Evolutionary conservation across 2,329 filamentous ascomycete genomes (phyloP).

Genomic region (Colletotrichum shisoi): DNA sequence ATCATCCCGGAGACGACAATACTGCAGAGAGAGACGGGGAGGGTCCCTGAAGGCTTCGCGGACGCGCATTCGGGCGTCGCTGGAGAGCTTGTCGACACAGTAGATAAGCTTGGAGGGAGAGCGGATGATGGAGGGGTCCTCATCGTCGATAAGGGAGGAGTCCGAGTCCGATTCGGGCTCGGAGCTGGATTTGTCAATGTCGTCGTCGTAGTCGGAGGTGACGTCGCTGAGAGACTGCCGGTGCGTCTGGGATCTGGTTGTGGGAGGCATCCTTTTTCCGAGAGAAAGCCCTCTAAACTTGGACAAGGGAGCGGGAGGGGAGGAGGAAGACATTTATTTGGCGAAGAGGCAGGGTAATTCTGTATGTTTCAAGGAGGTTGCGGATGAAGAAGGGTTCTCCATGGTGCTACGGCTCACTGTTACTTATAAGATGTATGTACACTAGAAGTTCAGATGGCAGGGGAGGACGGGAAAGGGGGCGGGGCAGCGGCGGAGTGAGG

Average conservation of each 20-base stretch:
- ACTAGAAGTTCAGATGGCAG: constrained; percentile 11
- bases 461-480: constrained; percentile 16
- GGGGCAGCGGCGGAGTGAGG: constrained; percentile 33
- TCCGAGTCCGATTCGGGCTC: constrained; percentile 41
- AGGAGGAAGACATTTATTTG: constrained; percentile 37
- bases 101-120: constrained; percentile 55
- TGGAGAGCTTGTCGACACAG: constrained; percentile 51
- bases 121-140: constrained; percentile 44
- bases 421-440: constrained; percentile 27
- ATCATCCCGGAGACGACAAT: constrained; percentile 57
- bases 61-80: constrained; percentile 50
- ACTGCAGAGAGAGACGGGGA: constrained; percentile 59
- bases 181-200: constrained; percentile 19
- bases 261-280: constrained; percentile 49
- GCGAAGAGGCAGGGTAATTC: constrained; percentile 18
- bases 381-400: constrained; percentile 20
- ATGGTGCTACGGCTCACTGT: constrained; percentile 25
- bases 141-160: constrained; percentile 47
- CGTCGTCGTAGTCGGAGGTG: constrained; percentile 42
- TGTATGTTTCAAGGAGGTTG: constrained; percentile 29
- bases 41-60: constrained; percentile 58
- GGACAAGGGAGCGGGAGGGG: constrained; percentile 49
- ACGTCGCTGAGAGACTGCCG: constrained; percentile 43
- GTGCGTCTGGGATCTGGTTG: constrained; percentile 46
- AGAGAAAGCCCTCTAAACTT: constrained; percentile 55